Evolutionary conservation across 1,284 basidiomycete species (phyloP), one percentile per base, ranked within the genome.

Genomic region (Exobasidium cylindrosporum): DNA sequence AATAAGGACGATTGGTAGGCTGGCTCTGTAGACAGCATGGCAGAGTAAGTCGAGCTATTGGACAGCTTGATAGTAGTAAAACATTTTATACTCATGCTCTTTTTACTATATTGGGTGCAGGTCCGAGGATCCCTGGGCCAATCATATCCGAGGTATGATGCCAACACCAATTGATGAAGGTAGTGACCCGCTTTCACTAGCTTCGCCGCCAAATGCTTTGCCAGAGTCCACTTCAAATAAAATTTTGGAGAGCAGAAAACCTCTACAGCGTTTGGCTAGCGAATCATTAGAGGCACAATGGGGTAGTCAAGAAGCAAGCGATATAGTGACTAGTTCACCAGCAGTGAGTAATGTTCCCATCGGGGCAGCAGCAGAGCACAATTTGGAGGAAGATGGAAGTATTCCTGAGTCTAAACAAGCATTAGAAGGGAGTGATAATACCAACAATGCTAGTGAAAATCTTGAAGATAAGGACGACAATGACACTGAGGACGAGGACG

Each of bases 401-500:
- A n/a, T n/a, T n/a, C n/a, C n/a, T n/a, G n/a, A n/a, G n/a, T 14
- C 14, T 4, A 31, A 23, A 55, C n/a, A 35, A 13, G 31, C 5
- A 43, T 3, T 44, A 4, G n/a, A 21, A 24, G 4, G 14, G 4
- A 14, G 3, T 24, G 47, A 4, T 28, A 24, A 50, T 3, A 50
- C 13, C 5, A 3, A 5, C 6, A 28, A 0, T 17, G 4, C 17
- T 10, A 17, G 46, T 14, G 23, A 11, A 13, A 28, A 45, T 17
- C 49, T 56, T n/a, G 28, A 28, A 11, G 43, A 30, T 17, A 26
- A 46, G n/a, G 45, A 24, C n/a, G 6, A 26, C 30, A 23, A 21
- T 21, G 56, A 57, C 4, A 44, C 29, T n/a, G 57, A 58, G 13
- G 49, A 53, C 5, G 43, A 52, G 6, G 57, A 58, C 24, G 57